Evolutionary conservation across 768 basidiomycete species (phyloP).

Genomic region (Phylloporus arenicola): DNA sequence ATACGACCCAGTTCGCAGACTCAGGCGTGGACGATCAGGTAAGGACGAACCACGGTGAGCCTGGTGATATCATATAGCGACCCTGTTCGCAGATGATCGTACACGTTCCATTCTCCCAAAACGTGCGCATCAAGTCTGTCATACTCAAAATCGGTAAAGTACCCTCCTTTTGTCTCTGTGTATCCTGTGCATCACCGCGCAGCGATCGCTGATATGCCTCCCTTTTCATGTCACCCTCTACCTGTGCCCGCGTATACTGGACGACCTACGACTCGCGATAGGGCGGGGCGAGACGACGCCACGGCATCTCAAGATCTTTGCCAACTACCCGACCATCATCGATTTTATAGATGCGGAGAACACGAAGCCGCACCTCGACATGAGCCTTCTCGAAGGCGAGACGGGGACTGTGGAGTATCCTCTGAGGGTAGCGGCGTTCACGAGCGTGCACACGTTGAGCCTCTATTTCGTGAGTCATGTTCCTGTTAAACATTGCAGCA

Average conservation of each 20-base stretch:
- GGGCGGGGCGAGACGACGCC: conserved; percentile 78
- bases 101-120: conserved; percentile 75
- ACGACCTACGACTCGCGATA: too few species aligned
- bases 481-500: conserved; percentile 8
- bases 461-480: conserved; percentile 67
- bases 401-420: conserved; percentile 71
- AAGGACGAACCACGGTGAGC: conserved; percentile 12
- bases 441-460: conserved; percentile 67
- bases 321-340: conserved; percentile 68
- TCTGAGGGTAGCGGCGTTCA: conserved; percentile 66
- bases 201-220: conserved; percentile 7
- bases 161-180: conserved; percentile 5
- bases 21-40: conserved; percentile 88
- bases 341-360: conserved; percentile 72
- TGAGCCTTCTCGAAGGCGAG: conserved; percentile 68
- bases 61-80: conserved; percentile 9
- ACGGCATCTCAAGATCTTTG: conserved; percentile 67
- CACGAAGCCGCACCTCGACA: conserved; percentile 64
- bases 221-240: conserved; percentile 3
- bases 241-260: too few species aligned
- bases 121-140: conserved; percentile 69
- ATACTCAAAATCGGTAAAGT: conserved; percentile 68
- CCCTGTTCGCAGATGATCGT: conserved; percentile 57
- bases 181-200: conserved; percentile 7
- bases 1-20: conserved; percentile 58